Evolutionary conservation across 1,139 yeast genomes (phyloP).

Genomic region (Wickerhamomyces sp.): DNA sequence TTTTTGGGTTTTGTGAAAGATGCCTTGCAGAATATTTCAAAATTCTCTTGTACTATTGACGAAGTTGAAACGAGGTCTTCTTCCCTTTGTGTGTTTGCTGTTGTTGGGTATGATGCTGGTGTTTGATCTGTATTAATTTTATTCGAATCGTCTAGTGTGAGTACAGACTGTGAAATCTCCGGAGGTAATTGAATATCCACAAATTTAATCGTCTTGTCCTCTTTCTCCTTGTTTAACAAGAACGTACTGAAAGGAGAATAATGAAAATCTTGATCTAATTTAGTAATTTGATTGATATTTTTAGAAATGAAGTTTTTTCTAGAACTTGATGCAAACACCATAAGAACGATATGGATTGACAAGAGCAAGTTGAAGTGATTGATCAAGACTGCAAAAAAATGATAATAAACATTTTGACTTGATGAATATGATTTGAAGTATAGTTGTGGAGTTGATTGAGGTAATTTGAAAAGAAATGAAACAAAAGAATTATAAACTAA

Average conservation of each 20-base stretch:
- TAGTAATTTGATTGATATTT: conserved; percentile 31
- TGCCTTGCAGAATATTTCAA: conserved; percentile 43
- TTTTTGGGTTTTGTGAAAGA: conserved; percentile 16
- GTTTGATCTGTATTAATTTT: conserved; percentile 5
- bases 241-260: conserved; percentile 7
- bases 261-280: conserved; percentile 6
- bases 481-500: not conserved
- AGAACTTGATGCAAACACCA: conserved; percentile 32
- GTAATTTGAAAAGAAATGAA: too few relatives aligned
- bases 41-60: conserved; percentile 48
- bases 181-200: conserved; percentile 8
- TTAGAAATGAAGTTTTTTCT: conserved; percentile 29
- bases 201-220: conserved; percentile 8
- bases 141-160: conserved; percentile 4
- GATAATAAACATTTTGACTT: conserved; percentile 3
- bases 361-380: conserved; percentile 32
- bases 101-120: conserved; percentile 18
- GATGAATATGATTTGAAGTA: not conserved
- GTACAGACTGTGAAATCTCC: conserved; percentile 3
- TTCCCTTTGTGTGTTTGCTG: conserved; percentile 14
- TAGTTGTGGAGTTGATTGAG: not conserved
- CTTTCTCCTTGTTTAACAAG: conserved; percentile 8
- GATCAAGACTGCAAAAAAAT: conserved; percentile 11
- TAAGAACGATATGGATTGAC: conserved; percentile 37
- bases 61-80: conserved; percentile 29